These are phyloP conservation scores for Cunninghamia lanceolata DNA, from an alignment of 75 land plant species.

Conservation along the genomic window DNA sequence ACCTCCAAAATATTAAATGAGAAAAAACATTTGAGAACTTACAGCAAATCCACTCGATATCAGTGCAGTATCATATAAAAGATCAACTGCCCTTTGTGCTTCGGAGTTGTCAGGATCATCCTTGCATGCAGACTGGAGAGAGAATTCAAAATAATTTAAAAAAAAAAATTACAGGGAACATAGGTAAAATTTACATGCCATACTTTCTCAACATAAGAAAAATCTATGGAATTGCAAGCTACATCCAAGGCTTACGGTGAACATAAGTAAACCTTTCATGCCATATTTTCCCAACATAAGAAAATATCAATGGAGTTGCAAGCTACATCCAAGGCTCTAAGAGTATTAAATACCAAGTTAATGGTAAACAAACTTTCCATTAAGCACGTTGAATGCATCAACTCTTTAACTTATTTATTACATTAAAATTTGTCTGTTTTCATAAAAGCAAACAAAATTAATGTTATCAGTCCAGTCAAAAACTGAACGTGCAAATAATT, in stretches of 20 bases:
- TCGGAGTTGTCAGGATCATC: constrained; percentile 58
- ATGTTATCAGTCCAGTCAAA: background rate
- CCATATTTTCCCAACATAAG: background rate
- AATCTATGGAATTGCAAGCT: background rate
- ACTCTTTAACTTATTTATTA: background rate
- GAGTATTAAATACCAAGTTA: background rate
- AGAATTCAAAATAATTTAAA: background rate
- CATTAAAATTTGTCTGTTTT: too few species aligned
- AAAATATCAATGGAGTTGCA: background rate
- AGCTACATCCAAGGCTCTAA: background rate
- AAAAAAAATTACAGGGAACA: background rate
- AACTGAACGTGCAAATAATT: background rate
- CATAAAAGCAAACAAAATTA: background rate
- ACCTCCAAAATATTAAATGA: background rate
- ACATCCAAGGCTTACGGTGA: background rate
- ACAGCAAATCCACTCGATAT: constrained; percentile 96
- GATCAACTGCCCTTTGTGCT: constrained; percentile 75
- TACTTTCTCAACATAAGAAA: background rate
- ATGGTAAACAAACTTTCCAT: background rate
- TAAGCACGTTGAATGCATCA: background rate
- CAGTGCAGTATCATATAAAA: constrained; percentile 88
- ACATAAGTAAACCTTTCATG: background rate
- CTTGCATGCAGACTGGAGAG: constrained; percentile 78
- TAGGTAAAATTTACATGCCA: background rate
- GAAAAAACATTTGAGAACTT: constrained; percentile 19